Percentiles rank a stretch among this genome's conserved stretches.
phyloP scores from a whole-genome alignment of 345 rosid species.

The Corchorus olitorius region DNA sequence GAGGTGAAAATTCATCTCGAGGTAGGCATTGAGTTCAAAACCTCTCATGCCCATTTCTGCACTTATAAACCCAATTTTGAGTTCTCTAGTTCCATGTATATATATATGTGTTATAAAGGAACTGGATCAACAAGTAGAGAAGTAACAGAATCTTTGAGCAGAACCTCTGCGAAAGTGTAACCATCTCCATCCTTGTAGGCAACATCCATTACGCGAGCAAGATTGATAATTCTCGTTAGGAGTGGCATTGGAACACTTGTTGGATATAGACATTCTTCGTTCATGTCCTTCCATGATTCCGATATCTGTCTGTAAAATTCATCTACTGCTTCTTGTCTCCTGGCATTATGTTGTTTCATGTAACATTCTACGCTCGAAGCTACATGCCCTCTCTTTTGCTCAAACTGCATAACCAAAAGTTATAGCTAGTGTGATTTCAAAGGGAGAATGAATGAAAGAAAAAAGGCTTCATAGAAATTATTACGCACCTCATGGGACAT shows the following conservation, averaged over 20 bases:
- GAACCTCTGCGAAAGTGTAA: background rate
- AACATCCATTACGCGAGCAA: background rate
- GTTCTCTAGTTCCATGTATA: no score
- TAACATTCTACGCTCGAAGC: slow-evolving; percentile 37
- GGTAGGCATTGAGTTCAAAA: no score
- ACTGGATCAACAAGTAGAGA: background rate
- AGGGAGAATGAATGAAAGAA: background rate
- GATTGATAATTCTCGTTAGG: background rate
- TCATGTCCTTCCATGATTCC: slow-evolving; percentile 41
- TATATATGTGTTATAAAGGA: no score
- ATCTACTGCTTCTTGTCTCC: slow-evolving; percentile 25
- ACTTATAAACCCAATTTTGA: no score
- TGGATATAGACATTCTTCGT: slow-evolving; percentile 30
- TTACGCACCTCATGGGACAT: slow-evolving; percentile 15
- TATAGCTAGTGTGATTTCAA: no score
- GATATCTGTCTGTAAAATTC: slow-evolving; percentile 17
- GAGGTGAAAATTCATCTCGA: no score
- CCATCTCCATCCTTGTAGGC: background rate
- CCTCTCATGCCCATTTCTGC: no score
- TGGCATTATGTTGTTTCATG: slow-evolving; percentile 31
- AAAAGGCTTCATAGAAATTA: no score
- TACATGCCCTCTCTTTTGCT: slow-evolving; percentile 29
- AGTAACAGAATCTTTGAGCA: background rate
- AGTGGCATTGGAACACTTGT: slow-evolving; percentile 22
- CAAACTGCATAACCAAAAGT: background rate